Conservation (phyloP, 345 rosid genomes). For the Bruguiera sexangula region DNA sequence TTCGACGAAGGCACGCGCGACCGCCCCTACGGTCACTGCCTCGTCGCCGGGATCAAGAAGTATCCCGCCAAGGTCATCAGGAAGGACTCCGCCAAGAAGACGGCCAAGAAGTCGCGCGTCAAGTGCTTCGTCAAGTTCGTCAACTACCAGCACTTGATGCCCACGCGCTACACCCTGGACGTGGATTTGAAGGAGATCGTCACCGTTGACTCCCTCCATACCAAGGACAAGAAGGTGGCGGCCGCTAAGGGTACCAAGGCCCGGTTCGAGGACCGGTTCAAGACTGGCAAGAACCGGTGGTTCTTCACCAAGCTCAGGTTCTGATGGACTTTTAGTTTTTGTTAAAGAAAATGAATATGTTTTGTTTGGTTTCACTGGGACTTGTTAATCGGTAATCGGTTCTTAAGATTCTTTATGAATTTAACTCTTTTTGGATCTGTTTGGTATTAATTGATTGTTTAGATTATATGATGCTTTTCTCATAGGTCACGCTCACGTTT, state of each 20-base stretch:
- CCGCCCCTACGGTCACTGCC: slow-evolving; percentile 19
- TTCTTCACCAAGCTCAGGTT: slow-evolving; percentile 32
- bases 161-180: slow-evolving; percentile 25
- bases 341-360: neutral
- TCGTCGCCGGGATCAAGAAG: slow-evolving; percentile 26
- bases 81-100: slow-evolving; percentile 29
- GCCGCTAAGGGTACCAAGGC: slow-evolving; percentile 24
- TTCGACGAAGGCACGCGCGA: slow-evolving; percentile 22
- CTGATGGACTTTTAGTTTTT: neutral
- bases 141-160: slow-evolving; percentile 28
- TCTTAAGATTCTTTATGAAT: too few relatives aligned
- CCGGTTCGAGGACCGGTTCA: slow-evolving; percentile 26
- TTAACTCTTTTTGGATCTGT: too few relatives aligned
- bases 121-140: slow-evolving; percentile 28
- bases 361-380: neutral
- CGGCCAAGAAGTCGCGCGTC: slow-evolving; percentile 25
- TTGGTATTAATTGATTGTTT: too few relatives aligned
- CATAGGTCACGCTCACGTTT: too few relatives aligned
- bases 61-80: slow-evolving; percentile 23
- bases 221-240: slow-evolving; percentile 24
- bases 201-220: neutral
- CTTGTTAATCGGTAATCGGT: too few relatives aligned
- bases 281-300: slow-evolving; percentile 32
- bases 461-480: too few relatives aligned
- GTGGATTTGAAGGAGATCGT: slow-evolving; percentile 26